Evolutionary conservation across 2,329 filamentous ascomycete species (phyloP).

Genomic region (Fusarium sp.): DNA sequence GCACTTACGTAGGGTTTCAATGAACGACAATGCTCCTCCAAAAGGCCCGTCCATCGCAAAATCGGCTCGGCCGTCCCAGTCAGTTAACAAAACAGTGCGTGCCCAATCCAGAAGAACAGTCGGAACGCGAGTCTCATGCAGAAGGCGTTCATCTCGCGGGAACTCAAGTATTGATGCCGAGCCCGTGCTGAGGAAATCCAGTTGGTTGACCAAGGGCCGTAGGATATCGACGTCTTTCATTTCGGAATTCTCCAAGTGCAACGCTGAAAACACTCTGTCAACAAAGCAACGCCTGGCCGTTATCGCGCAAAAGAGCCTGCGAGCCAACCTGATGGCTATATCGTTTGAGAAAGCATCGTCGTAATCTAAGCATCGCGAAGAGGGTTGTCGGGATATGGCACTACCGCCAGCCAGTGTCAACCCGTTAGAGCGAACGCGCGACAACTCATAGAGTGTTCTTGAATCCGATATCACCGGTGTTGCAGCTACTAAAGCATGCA

Average conservation of each 20-base stretch:
- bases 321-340: constrained; percentile 68
- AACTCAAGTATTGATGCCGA: constrained; percentile 60
- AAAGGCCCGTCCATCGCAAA: constrained; percentile 77
- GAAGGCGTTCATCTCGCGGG: constrained; percentile 60
- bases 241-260: constrained; percentile 47
- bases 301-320: constrained; percentile 68
- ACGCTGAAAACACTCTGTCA: constrained; percentile 55
- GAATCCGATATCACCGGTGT: constrained; percentile 63
- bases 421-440: constrained; percentile 67
- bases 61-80: constrained; percentile 82
- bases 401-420: constrained; percentile 61
- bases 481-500: constrained; percentile 71
- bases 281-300: constrained; percentile 63
- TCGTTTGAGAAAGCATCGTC: constrained; percentile 72
- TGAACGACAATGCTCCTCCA: constrained; percentile 80
- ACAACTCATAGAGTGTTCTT: constrained; percentile 67
- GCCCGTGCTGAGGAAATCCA: constrained; percentile 63
- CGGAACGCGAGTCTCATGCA: constrained; percentile 68
- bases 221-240: constrained; percentile 57
- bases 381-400: constrained; percentile 58
- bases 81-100: constrained; percentile 77
- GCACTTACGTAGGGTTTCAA: constrained; percentile 76
- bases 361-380: constrained; percentile 66
- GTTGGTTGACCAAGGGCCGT: constrained; percentile 61
- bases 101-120: constrained; percentile 76